Percentiles rank a stretch among this genome's conserved stretches.
Conservation (phyloP, 441 rosid species). For the Adansonia madagascariensis region DNA sequence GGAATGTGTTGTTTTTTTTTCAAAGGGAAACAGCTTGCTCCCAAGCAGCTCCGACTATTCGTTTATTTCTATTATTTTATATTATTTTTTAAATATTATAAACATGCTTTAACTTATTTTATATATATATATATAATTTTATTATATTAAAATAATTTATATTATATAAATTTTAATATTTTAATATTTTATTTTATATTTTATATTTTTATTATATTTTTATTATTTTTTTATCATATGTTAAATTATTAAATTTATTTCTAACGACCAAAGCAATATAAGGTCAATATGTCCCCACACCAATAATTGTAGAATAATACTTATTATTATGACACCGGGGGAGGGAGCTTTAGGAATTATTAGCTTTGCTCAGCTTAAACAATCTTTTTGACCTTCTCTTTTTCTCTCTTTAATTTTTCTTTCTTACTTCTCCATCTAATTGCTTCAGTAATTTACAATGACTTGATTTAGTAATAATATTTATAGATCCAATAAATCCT, state of each 20-base stretch:
- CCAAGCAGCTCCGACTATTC: conserved; percentile 32
- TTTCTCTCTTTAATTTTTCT: conserved; percentile 11
- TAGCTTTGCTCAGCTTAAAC: conserved; percentile 27
- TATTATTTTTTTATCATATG: no score
- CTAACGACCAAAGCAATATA: conserved; percentile 26
- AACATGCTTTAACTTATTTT: no score
- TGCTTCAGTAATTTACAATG: not conserved
- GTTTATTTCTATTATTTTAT: no score
- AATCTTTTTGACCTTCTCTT: conserved; percentile 47
- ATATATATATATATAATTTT: no score
- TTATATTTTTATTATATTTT: no score
- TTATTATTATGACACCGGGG: conserved; percentile 35
- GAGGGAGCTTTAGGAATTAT: not conserved
- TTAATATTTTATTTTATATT: no score
- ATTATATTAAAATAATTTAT: no score
- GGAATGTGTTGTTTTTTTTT: conserved; percentile 30
- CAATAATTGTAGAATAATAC: conserved; percentile 65
- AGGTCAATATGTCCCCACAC: conserved; percentile 54
- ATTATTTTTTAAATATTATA: no score
- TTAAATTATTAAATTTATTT: no score
- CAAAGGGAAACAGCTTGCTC: conserved; percentile 74
- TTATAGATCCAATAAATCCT: no score
- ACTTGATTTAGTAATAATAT: not conserved
- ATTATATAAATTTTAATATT: no score
- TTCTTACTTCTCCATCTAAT: not conserved